Evolutionary conservation across 1,139 yeast genomes (phyloP), one percentile per base, ranked within the genome.

Genomic region (Starmera stellimalicola): DNA sequence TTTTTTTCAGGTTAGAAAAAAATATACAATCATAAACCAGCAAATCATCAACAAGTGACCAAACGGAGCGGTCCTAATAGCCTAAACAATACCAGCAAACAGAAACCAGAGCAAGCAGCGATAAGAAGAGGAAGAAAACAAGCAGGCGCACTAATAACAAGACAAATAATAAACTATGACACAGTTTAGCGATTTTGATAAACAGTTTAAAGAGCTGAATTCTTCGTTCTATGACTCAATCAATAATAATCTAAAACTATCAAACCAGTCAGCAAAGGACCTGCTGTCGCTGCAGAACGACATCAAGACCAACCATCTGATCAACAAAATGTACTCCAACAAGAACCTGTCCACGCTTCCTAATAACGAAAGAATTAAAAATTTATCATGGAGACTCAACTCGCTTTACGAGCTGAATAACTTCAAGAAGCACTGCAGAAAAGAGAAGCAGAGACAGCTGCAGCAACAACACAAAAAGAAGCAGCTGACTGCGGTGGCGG

Each of bases 361-460:
- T 18, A 18, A 33, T 14, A 29, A 25, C 5, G 18, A 31, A 12
- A 25, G 38, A 11, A 22, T 33, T 6, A 28, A 31, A 5, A 36
- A 36, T 10, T 17, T 34, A 23, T 27, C 37, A 6, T 33, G 35
- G 35, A 25, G 35, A 29, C n/a, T n/a, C 17, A 17, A 7, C 16
- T 12, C 30, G 9, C 6, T 28, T 4, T 12, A 18, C 5, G 16
- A 15, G 10, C 17, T 11, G 9, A 28, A 28, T 11, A 20, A 12
- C 6, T 19, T n/a, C 5, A 22, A 22, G 12, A 6, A 4, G 7
- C 11, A 14, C 11, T 22, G 14, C 5, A 22, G 25, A 8, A 7
- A 2, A 4, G 5, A 6, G 12, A n/a, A n/a, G 6, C 11, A 8
- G 12, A 8, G 10, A 8, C 10, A n/a, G 7, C 11, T 22, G 6